Percentiles rank a stretch among this genome's conserved stretches.
Conservation (phyloP, 768 basidiomycete species). For the Chalciporus sphaerocephalus region DNA sequence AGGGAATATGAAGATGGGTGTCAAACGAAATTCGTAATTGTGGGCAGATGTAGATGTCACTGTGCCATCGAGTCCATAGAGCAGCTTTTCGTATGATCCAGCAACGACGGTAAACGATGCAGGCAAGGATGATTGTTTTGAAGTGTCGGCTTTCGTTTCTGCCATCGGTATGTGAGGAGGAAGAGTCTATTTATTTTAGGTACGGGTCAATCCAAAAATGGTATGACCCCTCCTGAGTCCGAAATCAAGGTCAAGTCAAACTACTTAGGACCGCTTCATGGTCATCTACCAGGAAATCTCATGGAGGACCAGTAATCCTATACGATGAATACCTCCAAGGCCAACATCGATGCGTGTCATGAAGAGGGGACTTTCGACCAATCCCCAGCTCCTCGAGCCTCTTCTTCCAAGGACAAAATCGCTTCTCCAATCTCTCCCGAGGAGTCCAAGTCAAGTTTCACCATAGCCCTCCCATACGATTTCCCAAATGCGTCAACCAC, state of each 20-base stretch:
- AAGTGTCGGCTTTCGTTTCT: neutral
- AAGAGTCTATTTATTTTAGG: neutral
- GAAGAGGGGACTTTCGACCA: constrained; percentile 33
- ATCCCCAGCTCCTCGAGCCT: constrained; percentile 37
- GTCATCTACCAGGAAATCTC: too few species aligned
- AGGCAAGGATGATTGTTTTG: constrained; percentile 34
- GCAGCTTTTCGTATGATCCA: constrained; percentile 93
- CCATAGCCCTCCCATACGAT: constrained; percentile 47
- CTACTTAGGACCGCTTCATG: too few species aligned
- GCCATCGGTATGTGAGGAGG: neutral
- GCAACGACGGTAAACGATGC: constrained; percentile 79
- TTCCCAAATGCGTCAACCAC: constrained; percentile 47
- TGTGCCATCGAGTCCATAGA: constrained; percentile 82
- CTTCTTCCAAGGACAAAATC: constrained; percentile 45
- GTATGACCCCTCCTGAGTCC: neutral
- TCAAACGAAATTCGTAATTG: constrained; percentile 41
- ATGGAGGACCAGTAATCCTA: neutral
- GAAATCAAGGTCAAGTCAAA: too few species aligned
- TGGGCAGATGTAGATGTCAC: constrained; percentile 31
- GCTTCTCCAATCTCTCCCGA: constrained; percentile 47
- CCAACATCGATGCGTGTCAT: neutral
- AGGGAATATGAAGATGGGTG: constrained; percentile 93
- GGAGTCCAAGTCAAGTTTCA: constrained; percentile 37
- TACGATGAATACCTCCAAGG: neutral
- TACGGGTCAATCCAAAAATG: neutral